Evolutionary conservation across 345 rosid species (phyloP).

Genomic region (Corchorus capsularis): DNA sequence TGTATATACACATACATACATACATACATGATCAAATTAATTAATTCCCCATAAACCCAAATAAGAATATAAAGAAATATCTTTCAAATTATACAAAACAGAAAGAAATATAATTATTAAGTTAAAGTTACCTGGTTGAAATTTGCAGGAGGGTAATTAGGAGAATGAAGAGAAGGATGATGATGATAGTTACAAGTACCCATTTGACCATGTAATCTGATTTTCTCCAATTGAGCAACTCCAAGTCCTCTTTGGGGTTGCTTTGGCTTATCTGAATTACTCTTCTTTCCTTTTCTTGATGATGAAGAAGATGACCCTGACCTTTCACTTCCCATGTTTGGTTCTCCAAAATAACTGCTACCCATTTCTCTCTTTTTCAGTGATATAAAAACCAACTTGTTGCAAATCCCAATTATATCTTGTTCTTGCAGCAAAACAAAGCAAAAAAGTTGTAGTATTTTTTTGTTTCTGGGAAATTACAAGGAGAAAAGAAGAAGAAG

Average conservation of each 20-base stretch:
- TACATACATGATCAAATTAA: constrained; percentile 9
- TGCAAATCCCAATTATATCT: no score
- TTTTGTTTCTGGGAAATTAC: no score
- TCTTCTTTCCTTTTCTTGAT: constrained; percentile 76
- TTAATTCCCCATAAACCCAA: not conserved
- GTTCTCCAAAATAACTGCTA: constrained; percentile 73
- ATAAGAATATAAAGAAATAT: not conserved
- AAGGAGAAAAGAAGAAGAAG: not conserved
- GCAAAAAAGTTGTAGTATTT: no score
- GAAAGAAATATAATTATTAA: not conserved
- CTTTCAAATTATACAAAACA: not conserved
- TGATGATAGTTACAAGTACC: constrained; percentile 24
- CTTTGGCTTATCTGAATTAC: constrained; percentile 72
- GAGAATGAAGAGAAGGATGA: constrained; percentile 43
- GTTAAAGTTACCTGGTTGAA: constrained; percentile 55
- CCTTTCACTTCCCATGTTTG: constrained; percentile 53
- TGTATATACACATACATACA: no score
- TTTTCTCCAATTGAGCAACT: constrained; percentile 93
- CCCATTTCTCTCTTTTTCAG: constrained; percentile 46
- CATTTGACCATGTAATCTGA: constrained; percentile 69
- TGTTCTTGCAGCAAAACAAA: not conserved
- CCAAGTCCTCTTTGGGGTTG: constrained; percentile 98
- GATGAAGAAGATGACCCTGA: constrained; percentile 35
- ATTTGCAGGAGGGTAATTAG: constrained; percentile 49
- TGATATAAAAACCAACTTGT: no score